A percentile compares a stretch with the other conserved stretches of the same genome.
These are phyloP conservation scores for Penicillium freii DNA, from an alignment of 2,329 filamentous ascomycete genomes.

Conservation along the genomic window DNA sequence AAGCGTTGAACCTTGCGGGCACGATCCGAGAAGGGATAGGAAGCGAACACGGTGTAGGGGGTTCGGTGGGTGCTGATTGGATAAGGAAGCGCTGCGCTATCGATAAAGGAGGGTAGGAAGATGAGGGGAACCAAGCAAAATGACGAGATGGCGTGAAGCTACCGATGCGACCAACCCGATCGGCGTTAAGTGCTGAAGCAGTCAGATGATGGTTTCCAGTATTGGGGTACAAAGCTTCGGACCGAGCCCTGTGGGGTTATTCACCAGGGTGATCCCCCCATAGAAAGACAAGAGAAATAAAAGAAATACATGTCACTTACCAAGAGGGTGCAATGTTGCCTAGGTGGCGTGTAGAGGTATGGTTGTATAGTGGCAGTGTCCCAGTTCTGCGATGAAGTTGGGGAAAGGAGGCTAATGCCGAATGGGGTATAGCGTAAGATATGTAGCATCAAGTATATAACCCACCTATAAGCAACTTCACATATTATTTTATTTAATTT, in stretches of 20 bases:
- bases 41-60: slow-evolving; percentile 10
- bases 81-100: slow-evolving; percentile 23
- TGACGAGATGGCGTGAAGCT: slow-evolving; percentile 29
- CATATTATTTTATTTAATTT: not conserved
- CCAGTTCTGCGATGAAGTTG: slow-evolving; percentile 1
- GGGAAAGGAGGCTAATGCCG: slow-evolving; percentile 7
- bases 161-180: slow-evolving; percentile 27
- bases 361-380: not conserved
- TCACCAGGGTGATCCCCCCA: not conserved
- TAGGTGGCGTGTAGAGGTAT: not conserved
- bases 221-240: slow-evolving; percentile 6
- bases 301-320: not conserved
- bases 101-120: slow-evolving; percentile 12
- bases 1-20: slow-evolving; percentile 19
- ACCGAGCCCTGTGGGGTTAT: slow-evolving; percentile 4
- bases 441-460: not conserved
- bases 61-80: slow-evolving; percentile 20
- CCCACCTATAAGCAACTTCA: not conserved
- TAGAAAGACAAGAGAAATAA: not conserved
- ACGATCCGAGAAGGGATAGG: slow-evolving; percentile 13
- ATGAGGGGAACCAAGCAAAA: slow-evolving; percentile 12
- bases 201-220: slow-evolving; percentile 22
- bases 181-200: slow-evolving; percentile 16
- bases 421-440: slow-evolving; percentile 1
- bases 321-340: not conserved